Evolutionary conservation across 2,329 filamentous ascomycete species (phyloP), one percentile per base, ranked within the genome.

Genomic region (Didymella exigua): DNA sequence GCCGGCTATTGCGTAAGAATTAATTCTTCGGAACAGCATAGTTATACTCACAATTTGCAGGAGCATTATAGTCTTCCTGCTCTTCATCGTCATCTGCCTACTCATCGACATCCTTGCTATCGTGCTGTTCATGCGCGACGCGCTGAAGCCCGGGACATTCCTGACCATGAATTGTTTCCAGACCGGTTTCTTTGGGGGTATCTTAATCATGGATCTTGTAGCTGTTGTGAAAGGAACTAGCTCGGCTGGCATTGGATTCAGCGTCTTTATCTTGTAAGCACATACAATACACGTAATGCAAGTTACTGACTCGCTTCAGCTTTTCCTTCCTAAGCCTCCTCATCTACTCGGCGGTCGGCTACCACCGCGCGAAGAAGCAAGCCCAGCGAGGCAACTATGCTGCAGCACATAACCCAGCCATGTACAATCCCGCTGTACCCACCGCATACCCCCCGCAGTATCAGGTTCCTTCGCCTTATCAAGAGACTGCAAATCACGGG

Each of bases 211-310:
- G 40, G 66, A 74, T 16, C 55, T 74, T n/a, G 63, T 70, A 14
- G 62, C 63, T 11, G 62, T 71, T 21, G 60, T 50, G 14, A 47
- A 55, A 24, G 58, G 64, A 26, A 60, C 50, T n/a, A 69, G 56
- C 44, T 47, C 59, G 23, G 60, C 56, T 10, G 67, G 65, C 21
- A 57, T 72, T 30, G 63, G 64, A 0, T 67, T 73, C 42, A 63
- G 59, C 34, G 51, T 74, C 33, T 64, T 75, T 36, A 60, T 77
- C 38, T 71, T 77, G 76, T 78, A 63, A 58, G 75, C 65, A n/a
- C 19, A 7, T 5, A 43, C 16, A 44, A 48, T 23, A 4, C n/a
- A 6, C 3, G n/a, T 5, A 10, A 7, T 27, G 18, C 5, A 16
- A 45, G 10, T 3, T 5, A 46, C 64, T 62, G 19, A 63, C 47